Conservation (phyloP, 2,329 filamentous ascomycete species). For the Sphaerulina vaccinii region DNA sequence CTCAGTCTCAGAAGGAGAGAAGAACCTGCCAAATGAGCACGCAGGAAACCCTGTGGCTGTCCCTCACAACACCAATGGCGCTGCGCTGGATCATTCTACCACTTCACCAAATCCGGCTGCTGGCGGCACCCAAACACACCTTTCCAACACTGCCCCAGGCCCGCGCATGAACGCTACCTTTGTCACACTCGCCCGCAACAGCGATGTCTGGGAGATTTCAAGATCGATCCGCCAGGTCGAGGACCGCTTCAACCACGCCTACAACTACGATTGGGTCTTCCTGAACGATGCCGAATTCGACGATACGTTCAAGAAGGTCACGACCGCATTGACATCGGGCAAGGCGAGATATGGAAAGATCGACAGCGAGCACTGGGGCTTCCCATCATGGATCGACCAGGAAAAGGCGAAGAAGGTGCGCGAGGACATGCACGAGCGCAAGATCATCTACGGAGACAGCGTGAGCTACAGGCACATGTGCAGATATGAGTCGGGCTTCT, state of each 20-base stretch:
- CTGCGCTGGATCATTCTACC: constrained; percentile 7
- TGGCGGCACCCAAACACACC: constrained; percentile 30
- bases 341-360: constrained; percentile 90
- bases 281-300: constrained; percentile 95
- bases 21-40: constrained; percentile 13
- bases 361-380: constrained; percentile 92
- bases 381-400: constrained; percentile 92
- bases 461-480: constrained; percentile 99
- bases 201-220: constrained; percentile 93
- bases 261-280: constrained; percentile 99
- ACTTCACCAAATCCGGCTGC: constrained; percentile 36
- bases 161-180: constrained; percentile 95
- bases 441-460: constrained; percentile 98
- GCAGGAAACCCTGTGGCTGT: constrained; percentile 16
- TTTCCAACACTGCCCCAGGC: constrained; percentile 54
- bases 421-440: constrained; percentile 87
- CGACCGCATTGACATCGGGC: constrained; percentile 83
- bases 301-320: constrained; percentile 89
- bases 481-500: constrained; percentile 97
- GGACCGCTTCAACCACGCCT: constrained; percentile 95
- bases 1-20: constrained; percentile 15
- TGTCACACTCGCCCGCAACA: constrained; percentile 89
- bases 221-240: constrained; percentile 94
- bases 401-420: constrained; percentile 87
- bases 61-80: constrained; percentile 12